These are phyloP conservation scores for Purpureocillium takamizusanense DNA, from an alignment of 2,329 filamentous ascomycete species.

Conservation along the genomic window DNA sequence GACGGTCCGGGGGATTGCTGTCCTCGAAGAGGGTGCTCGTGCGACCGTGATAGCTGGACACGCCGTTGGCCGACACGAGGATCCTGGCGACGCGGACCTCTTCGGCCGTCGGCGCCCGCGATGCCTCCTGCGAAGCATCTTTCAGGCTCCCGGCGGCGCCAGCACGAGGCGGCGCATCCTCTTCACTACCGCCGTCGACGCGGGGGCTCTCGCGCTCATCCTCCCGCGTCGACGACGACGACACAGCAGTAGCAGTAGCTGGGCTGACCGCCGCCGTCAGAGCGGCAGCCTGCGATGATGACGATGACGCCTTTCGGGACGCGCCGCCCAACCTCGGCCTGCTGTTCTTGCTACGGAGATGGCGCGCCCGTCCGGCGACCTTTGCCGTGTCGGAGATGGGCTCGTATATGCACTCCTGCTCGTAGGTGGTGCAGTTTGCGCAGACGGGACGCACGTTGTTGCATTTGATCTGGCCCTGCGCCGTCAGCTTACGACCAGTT, in stretches of 20 bases:
- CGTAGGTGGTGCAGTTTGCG: constrained; percentile 35
- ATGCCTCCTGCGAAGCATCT: too few relatives aligned
- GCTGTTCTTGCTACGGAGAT: constrained; percentile 2
- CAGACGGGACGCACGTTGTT: constrained; percentile 34
- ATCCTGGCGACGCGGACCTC: constrained; percentile 20
- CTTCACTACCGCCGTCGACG: too few relatives aligned
- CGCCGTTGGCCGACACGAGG: constrained; percentile 27
- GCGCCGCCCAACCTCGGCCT: too few relatives aligned
- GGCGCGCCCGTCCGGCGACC: constrained; percentile 7
- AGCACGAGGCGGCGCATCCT: too few relatives aligned
- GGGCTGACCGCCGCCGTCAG: too few relatives aligned
- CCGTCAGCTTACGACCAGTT: too few relatives aligned
- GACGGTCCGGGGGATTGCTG: constrained; percentile 10
- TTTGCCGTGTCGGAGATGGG: constrained; percentile 19
- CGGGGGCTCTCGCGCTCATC: too few relatives aligned
- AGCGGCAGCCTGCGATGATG: too few relatives aligned
- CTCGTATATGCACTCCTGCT: constrained; percentile 32
- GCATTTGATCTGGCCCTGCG: constrained; percentile 31
- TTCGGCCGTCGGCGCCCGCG: background rate
- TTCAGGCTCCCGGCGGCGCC: too few relatives aligned
- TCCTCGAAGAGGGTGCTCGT: constrained; percentile 40
- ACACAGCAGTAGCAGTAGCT: too few relatives aligned
- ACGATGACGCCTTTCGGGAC: too few relatives aligned
- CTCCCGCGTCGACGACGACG: too few relatives aligned
- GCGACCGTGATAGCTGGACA: constrained; percentile 38